Conservation (phyloP, 2,329 filamentous ascomycete genomes). For the Davidsoniella eucalypti region DNA sequence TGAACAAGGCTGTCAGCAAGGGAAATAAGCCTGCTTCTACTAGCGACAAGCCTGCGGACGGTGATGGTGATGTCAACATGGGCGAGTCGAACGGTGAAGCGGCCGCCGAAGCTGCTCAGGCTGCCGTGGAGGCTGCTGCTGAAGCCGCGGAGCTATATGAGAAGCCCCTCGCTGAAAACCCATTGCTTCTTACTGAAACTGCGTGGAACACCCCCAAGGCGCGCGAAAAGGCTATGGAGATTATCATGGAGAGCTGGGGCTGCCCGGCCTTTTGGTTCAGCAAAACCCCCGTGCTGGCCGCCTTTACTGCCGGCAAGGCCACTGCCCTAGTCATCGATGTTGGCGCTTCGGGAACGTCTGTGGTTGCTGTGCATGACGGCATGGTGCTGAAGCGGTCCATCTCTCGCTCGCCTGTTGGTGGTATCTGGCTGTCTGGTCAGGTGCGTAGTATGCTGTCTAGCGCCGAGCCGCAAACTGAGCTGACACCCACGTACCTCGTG, state of each 20-base stretch:
- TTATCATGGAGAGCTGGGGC: conserved; percentile 95
- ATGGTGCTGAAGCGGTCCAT: conserved; percentile 85
- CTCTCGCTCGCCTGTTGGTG: conserved; percentile 69
- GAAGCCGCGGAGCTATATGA: conserved; percentile 33
- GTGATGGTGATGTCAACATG: conserved; percentile 44
- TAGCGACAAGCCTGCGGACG: conserved; percentile 26
- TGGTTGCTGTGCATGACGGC: conserved; percentile 85
- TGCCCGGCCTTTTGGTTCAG: conserved; percentile 89
- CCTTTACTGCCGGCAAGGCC: conserved; percentile 84
- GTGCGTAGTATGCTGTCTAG: conserved; percentile 60
- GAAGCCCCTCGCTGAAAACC: conserved; percentile 75
- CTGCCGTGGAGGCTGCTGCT: conserved; percentile 14
- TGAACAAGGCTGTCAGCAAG: conserved; percentile 53
- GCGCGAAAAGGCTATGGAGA: conserved; percentile 85
- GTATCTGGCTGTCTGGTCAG: conserved; percentile 80
- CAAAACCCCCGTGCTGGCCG: conserved; percentile 72
- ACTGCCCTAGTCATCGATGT: conserved; percentile 87
- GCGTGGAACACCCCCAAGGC: conserved; percentile 81
- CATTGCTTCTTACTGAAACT: conserved; percentile 82
- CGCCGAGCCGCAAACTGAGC: conserved; percentile 46
- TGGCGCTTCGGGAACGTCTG: conserved; percentile 72
- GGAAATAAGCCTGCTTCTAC: conserved; percentile 23
- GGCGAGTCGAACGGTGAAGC: conserved; percentile 21
- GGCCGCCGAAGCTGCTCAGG: conserved; percentile 3
- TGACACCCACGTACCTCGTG: conserved; percentile 76